Percentiles rank a stretch among this genome's conserved stretches.
phyloP scores from a whole-genome alignment of 2,329 filamentous ascomycete genomes.

The Monosporascus cannonballus region DNA sequence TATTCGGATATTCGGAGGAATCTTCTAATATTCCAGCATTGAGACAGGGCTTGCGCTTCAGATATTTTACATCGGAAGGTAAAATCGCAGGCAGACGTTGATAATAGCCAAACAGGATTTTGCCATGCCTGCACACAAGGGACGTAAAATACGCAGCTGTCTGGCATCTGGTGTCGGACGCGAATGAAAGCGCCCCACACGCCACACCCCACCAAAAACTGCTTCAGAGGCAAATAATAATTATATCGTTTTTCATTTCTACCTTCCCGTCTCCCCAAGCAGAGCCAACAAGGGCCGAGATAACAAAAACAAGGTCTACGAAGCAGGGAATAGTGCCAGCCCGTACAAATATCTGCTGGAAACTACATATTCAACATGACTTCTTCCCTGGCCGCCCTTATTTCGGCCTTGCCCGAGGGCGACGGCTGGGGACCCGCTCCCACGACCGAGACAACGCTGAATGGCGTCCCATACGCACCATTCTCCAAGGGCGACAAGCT shows the following conservation, averaged over 20 bases:
- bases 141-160: neutral
- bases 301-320: neutral
- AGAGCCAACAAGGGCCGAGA: neutral
- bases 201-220: neutral
- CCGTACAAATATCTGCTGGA: too few species aligned
- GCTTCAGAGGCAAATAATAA: neutral
- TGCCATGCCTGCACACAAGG: neutral
- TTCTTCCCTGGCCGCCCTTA: slow-evolving; percentile 48
- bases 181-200: neutral
- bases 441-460: slow-evolving; percentile 79
- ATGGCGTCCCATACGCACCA: slow-evolving; percentile 93
- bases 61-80: neutral
- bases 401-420: slow-evolving; percentile 65
- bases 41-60: too few species aligned
- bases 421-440: slow-evolving; percentile 84
- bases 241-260: neutral
- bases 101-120: too few species aligned
- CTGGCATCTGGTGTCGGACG: neutral
- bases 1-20: too few species aligned
- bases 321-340: too few species aligned
- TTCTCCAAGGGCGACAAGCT: slow-evolving; percentile 99
- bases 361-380: slow-evolving; percentile 15
- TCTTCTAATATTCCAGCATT: too few species aligned
- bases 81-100: neutral
- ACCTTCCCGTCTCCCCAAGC: neutral